Evolutionary conservation across 768 basidiomycete species (phyloP), one percentile per base, ranked within the genome.

Genomic region (Kwoniella botswanensis): DNA sequence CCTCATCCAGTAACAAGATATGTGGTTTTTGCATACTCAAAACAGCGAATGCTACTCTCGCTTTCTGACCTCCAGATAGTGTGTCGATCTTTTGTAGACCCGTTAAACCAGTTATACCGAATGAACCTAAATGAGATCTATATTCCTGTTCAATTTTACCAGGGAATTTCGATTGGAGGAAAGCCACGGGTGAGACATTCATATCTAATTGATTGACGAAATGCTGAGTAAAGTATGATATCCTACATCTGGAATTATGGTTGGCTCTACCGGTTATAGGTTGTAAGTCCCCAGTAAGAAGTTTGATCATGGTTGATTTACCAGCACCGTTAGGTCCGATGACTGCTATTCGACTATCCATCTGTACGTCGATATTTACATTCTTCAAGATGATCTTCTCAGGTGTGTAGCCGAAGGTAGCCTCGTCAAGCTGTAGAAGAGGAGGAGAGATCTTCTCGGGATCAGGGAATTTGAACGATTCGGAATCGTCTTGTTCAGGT

Each of bases 391-490:
- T 87, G 46, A 91, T 82, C 77, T 91, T 92, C 11, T 93, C 91
- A 0, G 86, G 85, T 0, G 87, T 86, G 84, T 98, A 99, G 42
- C 94, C 93, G 80, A 98, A 99, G 0, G 89, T 90, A 29, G 93
- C 92, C 75, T 93, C 91, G 71, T 92, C 91, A 80, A 98, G 89
- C 81, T 98, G 97, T 18, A 99, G 86, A 15, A 98, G 84, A 0
- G 97, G 97, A 7, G 97, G 95, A 4, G 97, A 94, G 76, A 98
- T 93, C 86, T 98, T 98, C 79, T 98, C 97, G 7, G 94, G 90
- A 70, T 97, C 95, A 1, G 94, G 93, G 87, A 99, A 93, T 90
- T 89, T 95, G 88, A 99, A 99, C 43, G 87, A 91, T 84, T 98
- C 96, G 6, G 88, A 91, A 78, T 98, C 96, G 58, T 94, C 94